These are phyloP conservation scores for Tulasnella calospora DNA, from an alignment of 768 basidiomycete species.

Conservation along the genomic window DNA sequence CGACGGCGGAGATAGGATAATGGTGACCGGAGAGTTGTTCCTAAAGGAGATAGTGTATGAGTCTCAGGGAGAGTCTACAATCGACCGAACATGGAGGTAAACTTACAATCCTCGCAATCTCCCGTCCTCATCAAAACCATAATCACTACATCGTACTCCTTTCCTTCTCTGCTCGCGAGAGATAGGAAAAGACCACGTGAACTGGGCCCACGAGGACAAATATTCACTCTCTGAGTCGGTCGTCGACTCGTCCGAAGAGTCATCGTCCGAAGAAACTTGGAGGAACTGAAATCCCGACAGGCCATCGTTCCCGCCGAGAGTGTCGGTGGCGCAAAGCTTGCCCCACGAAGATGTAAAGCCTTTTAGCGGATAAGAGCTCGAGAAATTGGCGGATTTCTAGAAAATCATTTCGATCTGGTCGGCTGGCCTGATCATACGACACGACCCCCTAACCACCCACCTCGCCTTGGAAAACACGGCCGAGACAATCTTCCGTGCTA, in stretches of 20 bases:
- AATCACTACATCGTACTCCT: background rate
- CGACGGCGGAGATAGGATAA: background rate
- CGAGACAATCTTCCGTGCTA: background rate
- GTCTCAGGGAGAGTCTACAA: background rate
- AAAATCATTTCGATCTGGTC: background rate
- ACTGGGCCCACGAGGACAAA: background rate
- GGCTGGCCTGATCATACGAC: background rate
- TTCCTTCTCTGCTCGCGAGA: background rate
- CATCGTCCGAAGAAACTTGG: background rate
- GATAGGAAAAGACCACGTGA: background rate
- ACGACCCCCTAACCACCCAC: background rate
- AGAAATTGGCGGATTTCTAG: background rate
- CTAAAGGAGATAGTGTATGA: background rate
- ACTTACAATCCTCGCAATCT: background rate
- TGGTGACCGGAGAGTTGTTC: background rate
- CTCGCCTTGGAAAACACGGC: background rate
- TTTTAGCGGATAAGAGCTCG: background rate
- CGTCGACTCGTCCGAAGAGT: background rate
- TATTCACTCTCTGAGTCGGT: background rate
- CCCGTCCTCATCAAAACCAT: background rate
- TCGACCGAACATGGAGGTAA: background rate
- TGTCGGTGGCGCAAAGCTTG: background rate
- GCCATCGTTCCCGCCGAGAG: background rate
- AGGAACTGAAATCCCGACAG: background rate
- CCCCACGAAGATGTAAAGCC: background rate